phyloP scores from a whole-genome alignment of 306 rosid genomes.

The Dalbergia oliveri region DNA sequence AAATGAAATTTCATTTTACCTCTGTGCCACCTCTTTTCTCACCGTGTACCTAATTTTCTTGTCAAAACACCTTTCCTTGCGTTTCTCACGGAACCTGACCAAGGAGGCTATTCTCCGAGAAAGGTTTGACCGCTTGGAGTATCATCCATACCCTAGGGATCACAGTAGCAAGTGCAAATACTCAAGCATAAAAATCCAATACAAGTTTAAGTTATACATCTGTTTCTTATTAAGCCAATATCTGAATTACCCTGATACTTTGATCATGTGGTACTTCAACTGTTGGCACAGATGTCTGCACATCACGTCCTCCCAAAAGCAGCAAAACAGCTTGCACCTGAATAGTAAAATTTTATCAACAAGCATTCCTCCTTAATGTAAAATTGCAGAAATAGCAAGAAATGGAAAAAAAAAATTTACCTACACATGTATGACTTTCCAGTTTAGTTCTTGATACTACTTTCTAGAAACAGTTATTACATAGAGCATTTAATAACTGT shows the following conservation, averaged over 20 bases:
- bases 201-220: slow-evolving; percentile 34
- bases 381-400: not conserved
- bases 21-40: slow-evolving; percentile 97
- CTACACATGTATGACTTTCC: not conserved
- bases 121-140: slow-evolving; percentile 74
- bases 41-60: slow-evolving; percentile 95
- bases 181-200: slow-evolving; percentile 49
- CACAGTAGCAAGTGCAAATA: slow-evolving; percentile 44
- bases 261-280: slow-evolving; percentile 68
- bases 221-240: slow-evolving; percentile 41
- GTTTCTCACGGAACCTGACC: slow-evolving; percentile 94
- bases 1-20: slow-evolving; percentile 59
- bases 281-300: slow-evolving; percentile 64
- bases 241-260: slow-evolving; percentile 69
- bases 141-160: slow-evolving; percentile 69
- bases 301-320: slow-evolving; percentile 83
- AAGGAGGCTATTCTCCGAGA: slow-evolving; percentile 95
- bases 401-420: not conserved
- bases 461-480: not conserved
- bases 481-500: not conserved
- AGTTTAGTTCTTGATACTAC: not conserved
- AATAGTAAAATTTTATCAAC: slow-evolving; percentile 45
- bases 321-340: slow-evolving; percentile 97
- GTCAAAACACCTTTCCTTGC: slow-evolving; percentile 97
- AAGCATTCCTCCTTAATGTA: slow-evolving; percentile 33